Evolutionary conservation across 2,329 filamentous ascomycete genomes (phyloP), one percentile per base, ranked within the genome.

Genomic region (Scedosporium apiospermum): DNA sequence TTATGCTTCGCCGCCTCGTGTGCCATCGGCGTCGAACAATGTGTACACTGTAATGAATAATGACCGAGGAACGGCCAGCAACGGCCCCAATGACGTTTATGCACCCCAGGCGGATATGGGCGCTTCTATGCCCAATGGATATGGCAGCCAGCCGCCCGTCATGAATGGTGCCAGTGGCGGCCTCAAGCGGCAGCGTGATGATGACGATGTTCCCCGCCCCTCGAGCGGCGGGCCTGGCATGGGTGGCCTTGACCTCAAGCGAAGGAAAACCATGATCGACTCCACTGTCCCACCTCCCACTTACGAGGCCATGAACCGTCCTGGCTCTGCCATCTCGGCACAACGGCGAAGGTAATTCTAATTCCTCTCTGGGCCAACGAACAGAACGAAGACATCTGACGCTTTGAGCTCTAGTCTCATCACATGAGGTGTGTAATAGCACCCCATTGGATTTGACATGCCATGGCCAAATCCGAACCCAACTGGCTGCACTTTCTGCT

Each of bases 11-110:
- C 89, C 93, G 58, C 91, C 92, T 23, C 87, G 91, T 51, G 80
- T 83, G 7, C 78, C 81, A 63, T 80, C 86, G 64, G 82, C 88
- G 3, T 87, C 90, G 0, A 93, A 90, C 78, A 96, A 87, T 71
- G 79, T 96, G 60, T 96, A 96, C 80, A 96, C 87, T 74, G 88
- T 96, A 65, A 92, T 96, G 78, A 93, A 88, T 72, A 91, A 90
- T 71, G 89, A 91, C 64, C 84, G 90, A 27, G 84, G 79, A 58
- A 76, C 80, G 34, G 74, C 85, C 10, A 78, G 83, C 18, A 88
- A 88, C n/a, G 82, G 80, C 34, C 76, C 82, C 21, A 82, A 82
- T 59, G 90, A 96, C 67, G 83, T 87, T 6, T 96, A 96, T 71
- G 82, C 84, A 41, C 81, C 86, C 16, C 60, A 62, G 51, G 51